Percentiles rank a stretch among this genome's conserved stretches.
Evolutionary conservation across 139 green algal genomes (phyloP).

Genomic region (Coccomyxa sp.): DNA sequence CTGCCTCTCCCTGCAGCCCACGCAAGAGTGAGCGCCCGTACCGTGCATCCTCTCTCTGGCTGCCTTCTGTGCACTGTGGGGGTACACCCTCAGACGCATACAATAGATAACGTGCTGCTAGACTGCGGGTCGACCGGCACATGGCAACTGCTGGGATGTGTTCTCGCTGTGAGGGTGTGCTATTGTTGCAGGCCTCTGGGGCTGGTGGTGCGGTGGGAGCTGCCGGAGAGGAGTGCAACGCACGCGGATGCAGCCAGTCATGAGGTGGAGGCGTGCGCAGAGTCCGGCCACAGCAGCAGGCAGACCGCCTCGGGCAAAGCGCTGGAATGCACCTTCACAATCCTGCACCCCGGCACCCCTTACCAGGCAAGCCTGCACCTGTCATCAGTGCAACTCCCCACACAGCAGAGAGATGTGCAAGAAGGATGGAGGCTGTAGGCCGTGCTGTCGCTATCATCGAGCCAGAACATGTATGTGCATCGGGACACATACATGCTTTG

Average conservation of each 20-base stretch:
- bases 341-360: slow-evolving; percentile 22
- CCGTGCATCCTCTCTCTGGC: background rate
- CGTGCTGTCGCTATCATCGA: no score
- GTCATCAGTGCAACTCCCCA: background rate
- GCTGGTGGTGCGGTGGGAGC: slow-evolving; percentile 20
- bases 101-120: background rate
- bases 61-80: background rate
- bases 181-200: background rate
- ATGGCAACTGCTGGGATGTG: background rate
- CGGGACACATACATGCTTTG: background rate
- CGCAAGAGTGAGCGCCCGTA: background rate
- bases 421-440: no score
- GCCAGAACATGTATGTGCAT: background rate
- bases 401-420: background rate
- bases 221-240: background rate
- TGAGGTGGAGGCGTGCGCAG: slow-evolving; percentile 32
- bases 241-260: slow-evolving; percentile 30
- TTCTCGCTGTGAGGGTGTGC: background rate
- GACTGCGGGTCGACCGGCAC: no score
- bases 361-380: slow-evolving; percentile 16
- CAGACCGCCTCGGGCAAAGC: slow-evolving; percentile 10
- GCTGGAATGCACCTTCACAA: slow-evolving; percentile 1
- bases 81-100: background rate
- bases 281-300: slow-evolving; percentile 4
- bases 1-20: background rate